phyloP scores from a whole-genome alignment of 305 asterid genomes.

The Solanum hybrid region DNA sequence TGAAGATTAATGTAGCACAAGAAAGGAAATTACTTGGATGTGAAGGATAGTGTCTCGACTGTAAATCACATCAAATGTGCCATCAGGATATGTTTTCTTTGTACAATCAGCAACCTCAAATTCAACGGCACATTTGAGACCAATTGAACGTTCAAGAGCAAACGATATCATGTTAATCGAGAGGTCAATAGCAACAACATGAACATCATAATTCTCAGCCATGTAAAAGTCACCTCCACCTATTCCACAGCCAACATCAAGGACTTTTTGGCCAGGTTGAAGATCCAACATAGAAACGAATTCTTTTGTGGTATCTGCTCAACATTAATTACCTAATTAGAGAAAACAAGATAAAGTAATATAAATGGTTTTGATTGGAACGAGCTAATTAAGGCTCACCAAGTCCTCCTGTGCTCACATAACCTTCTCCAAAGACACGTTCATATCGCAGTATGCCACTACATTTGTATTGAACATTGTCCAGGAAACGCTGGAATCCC shows the following conservation, averaged over 20 bases:
- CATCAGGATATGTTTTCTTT: conserved; percentile 70
- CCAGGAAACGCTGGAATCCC: conserved; percentile 88
- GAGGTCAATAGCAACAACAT: conserved; percentile 91
- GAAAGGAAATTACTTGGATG: conserved; percentile 51
- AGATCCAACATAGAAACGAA: conserved; percentile 73
- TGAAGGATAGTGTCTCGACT: conserved; percentile 97
- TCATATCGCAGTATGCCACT: conserved; percentile 89
- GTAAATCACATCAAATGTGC: conserved; percentile 77
- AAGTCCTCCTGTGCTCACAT: conserved; percentile 93
- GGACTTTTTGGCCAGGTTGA: conserved; percentile 79
- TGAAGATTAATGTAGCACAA: neutral
- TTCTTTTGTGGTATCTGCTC: conserved; percentile 84
- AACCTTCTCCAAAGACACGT: conserved; percentile 92
- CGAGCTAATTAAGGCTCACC: conserved; percentile 25
- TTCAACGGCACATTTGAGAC: conserved; percentile 82
- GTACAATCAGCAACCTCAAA: conserved; percentile 99
- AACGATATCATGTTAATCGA: conserved; percentile 90
- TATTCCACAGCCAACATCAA: conserved; percentile 99
- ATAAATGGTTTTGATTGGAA: neutral
- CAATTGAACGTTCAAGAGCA: conserved; percentile 84
- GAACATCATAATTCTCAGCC: conserved; percentile 87
- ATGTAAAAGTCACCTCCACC: conserved; percentile 98
- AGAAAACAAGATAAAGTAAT: neutral
- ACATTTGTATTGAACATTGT: conserved; percentile 77
- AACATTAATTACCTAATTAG: conserved; percentile 8